These are phyloP conservation scores for Coemansia sp. DNA, from an alignment of 192 early-diverging fungal species.

Conservation along the genomic window DNA sequence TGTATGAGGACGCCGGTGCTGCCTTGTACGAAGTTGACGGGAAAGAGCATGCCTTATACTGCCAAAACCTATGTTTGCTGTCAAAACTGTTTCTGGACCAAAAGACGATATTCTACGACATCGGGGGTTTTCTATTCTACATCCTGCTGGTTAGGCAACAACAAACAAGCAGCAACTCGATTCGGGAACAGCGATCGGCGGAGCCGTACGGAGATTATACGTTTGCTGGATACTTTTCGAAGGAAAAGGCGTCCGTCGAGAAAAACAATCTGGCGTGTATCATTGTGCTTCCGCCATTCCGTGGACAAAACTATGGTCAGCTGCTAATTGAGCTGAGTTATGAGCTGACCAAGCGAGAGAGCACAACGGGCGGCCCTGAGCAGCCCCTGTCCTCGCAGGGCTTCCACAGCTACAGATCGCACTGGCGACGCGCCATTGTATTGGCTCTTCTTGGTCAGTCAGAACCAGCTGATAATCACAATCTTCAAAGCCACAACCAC, in stretches of 20 bases:
- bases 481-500: neutral
- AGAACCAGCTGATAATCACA: constrained; percentile 27
- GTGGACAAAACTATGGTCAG: constrained; percentile 81
- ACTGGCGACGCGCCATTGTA: constrained; percentile 77
- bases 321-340: constrained; percentile 94
- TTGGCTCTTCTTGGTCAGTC: constrained; percentile 48
- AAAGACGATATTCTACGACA: constrained; percentile 95
- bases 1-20: constrained; percentile 70
- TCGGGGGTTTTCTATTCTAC: constrained; percentile 93
- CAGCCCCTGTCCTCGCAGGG: constrained; percentile 86
- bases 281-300: constrained; percentile 81
- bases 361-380: constrained; percentile 80
- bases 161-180: neutral
- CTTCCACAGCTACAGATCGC: constrained; percentile 73
- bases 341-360: constrained; percentile 69
- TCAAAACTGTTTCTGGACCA: constrained; percentile 96
- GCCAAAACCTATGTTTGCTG: constrained; percentile 91
- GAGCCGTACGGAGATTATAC: constrained; percentile 49
- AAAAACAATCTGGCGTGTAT: constrained; percentile 92
- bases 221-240: constrained; percentile 95
- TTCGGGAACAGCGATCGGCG: constrained; percentile 53
- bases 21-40: constrained; percentile 84
- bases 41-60: constrained; percentile 84
- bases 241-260: constrained; percentile 86
- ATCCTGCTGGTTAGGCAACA: constrained; percentile 58